Evolutionary conservation across 2,329 filamentous ascomycete genomes (phyloP).

Genomic region (Calonectria ilicicola): DNA sequence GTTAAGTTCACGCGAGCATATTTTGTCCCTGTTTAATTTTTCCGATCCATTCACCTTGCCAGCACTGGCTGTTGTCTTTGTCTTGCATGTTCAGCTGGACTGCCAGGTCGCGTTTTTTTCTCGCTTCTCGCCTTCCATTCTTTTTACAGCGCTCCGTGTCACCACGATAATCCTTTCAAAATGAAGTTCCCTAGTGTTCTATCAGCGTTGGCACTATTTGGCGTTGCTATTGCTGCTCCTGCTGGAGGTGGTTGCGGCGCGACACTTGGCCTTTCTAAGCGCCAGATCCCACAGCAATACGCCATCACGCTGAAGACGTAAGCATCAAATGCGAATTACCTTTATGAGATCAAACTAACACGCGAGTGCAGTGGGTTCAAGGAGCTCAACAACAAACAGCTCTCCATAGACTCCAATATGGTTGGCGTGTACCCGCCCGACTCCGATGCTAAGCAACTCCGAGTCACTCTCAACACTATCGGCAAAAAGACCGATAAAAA

Average conservation of each 20-base stretch:
- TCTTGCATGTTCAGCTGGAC: background rate
- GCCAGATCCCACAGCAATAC: background rate
- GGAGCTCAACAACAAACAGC: constrained; percentile 16
- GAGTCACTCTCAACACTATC: background rate
- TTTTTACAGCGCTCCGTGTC: background rate
- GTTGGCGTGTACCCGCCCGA: constrained; percentile 16
- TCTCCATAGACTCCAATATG: background rate
- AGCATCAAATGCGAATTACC: background rate
- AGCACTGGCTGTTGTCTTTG: background rate
- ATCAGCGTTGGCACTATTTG: constrained; percentile 12
- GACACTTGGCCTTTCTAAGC: background rate
- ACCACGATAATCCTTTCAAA: background rate
- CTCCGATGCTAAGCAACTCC: background rate
- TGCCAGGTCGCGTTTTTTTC: background rate
- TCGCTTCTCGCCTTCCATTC: background rate
- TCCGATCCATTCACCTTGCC: background rate
- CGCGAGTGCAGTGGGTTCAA: background rate
- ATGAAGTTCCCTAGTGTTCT: constrained; percentile 25
- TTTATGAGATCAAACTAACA: background rate
- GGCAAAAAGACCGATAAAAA: constrained; percentile 3
- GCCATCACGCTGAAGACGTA: constrained; percentile 19
- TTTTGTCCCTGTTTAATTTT: constrained; percentile 1
- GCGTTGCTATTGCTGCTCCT: background rate
- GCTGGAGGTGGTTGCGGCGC: background rate
- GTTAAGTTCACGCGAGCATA: background rate